phyloP scores from a whole-genome alignment of 1,139 yeast species.

The Taphrina populina region DNA sequence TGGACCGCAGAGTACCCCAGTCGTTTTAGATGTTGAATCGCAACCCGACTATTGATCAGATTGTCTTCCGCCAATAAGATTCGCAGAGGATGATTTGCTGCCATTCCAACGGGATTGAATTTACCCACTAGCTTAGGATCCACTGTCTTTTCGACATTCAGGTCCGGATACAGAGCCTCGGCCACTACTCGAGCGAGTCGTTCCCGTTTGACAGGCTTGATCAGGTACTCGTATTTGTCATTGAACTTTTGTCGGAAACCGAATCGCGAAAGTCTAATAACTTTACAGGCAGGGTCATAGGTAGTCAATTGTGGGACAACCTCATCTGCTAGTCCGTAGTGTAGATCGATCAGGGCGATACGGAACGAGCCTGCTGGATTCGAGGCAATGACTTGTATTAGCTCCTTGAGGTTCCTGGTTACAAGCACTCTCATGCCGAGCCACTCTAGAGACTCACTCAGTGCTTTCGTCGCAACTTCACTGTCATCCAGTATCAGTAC shows the following conservation, averaged over 20 bases:
- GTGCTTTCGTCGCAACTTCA: slow-evolving; percentile 15
- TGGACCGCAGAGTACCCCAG: slow-evolving; percentile 25
- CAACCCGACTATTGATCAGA: slow-evolving; percentile 25
- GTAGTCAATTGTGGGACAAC: slow-evolving; percentile 3
- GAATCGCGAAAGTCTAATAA: slow-evolving; percentile 21
- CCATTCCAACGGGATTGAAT: slow-evolving; percentile 21
- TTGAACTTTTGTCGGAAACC: slow-evolving; percentile 28
- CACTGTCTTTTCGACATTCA: neutral
- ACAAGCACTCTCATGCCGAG: slow-evolving; percentile 18
- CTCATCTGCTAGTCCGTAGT: slow-evolving; percentile 24
- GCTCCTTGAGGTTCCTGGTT: slow-evolving; percentile 1
- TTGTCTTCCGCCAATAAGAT: slow-evolving; percentile 45
- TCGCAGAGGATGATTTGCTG: slow-evolving; percentile 39
- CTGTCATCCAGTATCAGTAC: slow-evolving; percentile 24
- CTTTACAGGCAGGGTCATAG: slow-evolving; percentile 15
- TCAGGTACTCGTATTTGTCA: slow-evolving; percentile 14
- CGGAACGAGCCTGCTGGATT: slow-evolving; percentile 23
- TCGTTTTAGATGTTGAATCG: slow-evolving; percentile 23
- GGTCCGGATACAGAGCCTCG: slow-evolving; percentile 8
- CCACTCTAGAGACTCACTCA: slow-evolving; percentile 24
- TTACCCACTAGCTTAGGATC: neutral
- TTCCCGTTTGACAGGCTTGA: slow-evolving; percentile 31
- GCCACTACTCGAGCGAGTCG: slow-evolving; percentile 20
- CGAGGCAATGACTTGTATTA: neutral
- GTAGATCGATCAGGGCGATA: slow-evolving; percentile 25